phyloP scores from a whole-genome alignment of 129 eudicot genomes.

The Centrapalus pauciflorus region DNA sequence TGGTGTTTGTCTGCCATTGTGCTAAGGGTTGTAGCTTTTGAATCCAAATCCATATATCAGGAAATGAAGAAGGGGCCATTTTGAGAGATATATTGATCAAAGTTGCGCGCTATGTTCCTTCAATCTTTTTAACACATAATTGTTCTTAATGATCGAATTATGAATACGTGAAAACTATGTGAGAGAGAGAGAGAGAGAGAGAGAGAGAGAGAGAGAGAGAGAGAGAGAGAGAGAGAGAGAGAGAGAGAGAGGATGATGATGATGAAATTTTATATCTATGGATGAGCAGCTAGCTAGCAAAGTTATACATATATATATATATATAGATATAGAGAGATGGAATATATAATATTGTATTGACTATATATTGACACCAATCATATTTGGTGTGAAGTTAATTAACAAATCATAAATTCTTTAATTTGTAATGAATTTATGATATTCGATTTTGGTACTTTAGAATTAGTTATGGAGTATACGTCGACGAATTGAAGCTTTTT shows the following conservation, averaged over 20 bases:
- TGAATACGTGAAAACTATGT: background rate
- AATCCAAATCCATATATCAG: slow-evolving; percentile 72
- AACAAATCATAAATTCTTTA: too few species aligned
- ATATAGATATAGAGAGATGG: background rate
- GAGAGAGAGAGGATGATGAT: background rate
- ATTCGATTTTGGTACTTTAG: too few species aligned
- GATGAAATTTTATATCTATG: too few species aligned
- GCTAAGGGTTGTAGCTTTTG: slow-evolving; percentile 53
- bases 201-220: background rate
- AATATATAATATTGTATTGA: background rate
- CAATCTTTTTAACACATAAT: too few species aligned
- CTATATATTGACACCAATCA: too few species aligned
- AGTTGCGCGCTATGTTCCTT: too few species aligned
- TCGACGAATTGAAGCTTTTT: too few species aligned
- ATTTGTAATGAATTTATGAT: too few species aligned
- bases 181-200: background rate
- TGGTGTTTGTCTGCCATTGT: slow-evolving; percentile 51
- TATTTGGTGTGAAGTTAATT: too few species aligned
- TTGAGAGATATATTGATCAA: slow-evolving; percentile 20
- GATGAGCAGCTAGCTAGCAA: background rate
- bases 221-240: background rate
- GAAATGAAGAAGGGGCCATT: slow-evolving; percentile 40
- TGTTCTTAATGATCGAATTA: too few species aligned
- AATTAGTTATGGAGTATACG: too few species aligned
- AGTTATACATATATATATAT: background rate